Conservation (phyloP, 306 rosid genomes). For the Malus domestica region ASM211411v1 NC_041804.1:16947001-16947500, state of each 20-base stretch:
- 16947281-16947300: background rate
- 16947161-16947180: background rate
- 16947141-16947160: background rate
- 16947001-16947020: background rate
- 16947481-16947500: slow-evolving; percentile 25
- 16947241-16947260: background rate
- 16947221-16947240: background rate
- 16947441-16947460: slow-evolving; percentile 94
- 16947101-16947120: background rate
- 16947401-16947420: slow-evolving; percentile 93
- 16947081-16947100: background rate
- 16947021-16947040: background rate
- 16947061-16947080: background rate
- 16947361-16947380: slow-evolving; percentile 94
- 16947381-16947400: slow-evolving; percentile 95
- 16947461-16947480: slow-evolving; percentile 74
- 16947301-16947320: background rate
- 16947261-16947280: background rate
- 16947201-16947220: background rate
- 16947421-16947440: slow-evolving; percentile 88
- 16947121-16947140: background rate
- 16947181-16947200: background rate
- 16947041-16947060: background rate
- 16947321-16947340: background rate
- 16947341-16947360: background rate